phyloP scores from a whole-genome alignment of 2,329 filamentous ascomycete species.

The Fusarium sulawesiense region DNA sequence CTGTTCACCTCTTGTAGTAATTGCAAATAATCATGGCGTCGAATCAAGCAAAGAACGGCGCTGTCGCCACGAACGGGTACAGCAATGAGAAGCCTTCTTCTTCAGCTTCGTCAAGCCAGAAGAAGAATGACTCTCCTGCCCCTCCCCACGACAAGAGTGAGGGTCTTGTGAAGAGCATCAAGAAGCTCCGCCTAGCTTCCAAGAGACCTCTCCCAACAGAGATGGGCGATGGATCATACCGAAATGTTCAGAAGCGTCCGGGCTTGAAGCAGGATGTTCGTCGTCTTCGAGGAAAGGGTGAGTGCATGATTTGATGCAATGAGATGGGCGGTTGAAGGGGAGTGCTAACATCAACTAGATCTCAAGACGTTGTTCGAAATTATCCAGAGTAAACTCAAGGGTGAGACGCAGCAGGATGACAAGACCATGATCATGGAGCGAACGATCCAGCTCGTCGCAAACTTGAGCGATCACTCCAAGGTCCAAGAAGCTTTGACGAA shows the following conservation, averaged over 20 bases:
- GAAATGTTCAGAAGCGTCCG: conserved; percentile 59
- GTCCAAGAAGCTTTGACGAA: conserved; percentile 73
- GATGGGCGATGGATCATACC: conserved; percentile 71
- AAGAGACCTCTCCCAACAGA: conserved; percentile 72
- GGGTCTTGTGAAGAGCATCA: conserved; percentile 44
- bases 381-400: conserved; percentile 71
- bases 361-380: conserved; percentile 71
- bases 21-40: conserved; percentile 38
- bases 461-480: conserved; percentile 71
- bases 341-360: conserved; percentile 57
- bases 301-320: not conserved
- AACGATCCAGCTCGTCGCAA: conserved; percentile 75
- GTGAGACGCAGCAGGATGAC: conserved; percentile 74
- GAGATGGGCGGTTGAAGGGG: not conserved
- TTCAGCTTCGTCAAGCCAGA: conserved; percentile 2
- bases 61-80: conserved; percentile 38
- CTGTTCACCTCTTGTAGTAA: not conserved
- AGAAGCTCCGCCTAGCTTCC: conserved; percentile 59
- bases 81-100: conserved; percentile 25
- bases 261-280: conserved; percentile 40
- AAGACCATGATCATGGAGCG: conserved; percentile 82
- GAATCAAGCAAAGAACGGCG: conserved; percentile 41
- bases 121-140: conserved; percentile 6
- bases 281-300: conserved; percentile 40
- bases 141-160: conserved; percentile 40